Evolutionary conservation across 2,329 filamentous ascomycete genomes (phyloP), one percentile per base, ranked within the genome.

Genomic region (Harringtonia lauricola): DNA sequence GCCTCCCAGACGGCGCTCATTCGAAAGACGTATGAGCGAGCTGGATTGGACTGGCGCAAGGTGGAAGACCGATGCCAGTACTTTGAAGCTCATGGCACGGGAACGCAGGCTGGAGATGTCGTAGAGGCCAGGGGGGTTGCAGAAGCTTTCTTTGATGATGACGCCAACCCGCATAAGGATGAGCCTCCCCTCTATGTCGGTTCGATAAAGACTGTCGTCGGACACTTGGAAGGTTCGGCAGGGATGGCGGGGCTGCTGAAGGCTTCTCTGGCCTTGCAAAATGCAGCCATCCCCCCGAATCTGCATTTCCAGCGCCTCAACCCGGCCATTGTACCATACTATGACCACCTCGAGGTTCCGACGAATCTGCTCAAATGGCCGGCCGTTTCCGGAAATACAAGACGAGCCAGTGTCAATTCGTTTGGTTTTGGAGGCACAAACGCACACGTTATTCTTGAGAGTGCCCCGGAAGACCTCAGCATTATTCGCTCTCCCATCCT

Each of bases 341-440:
- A 26, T 10, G 6, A 6, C 24, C 24, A 26, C 10, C 24, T 26
- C 7, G 24, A 26, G 24, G 10, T 26, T 7, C 24, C 24, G 10
- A 26, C 10, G 43, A 39, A 44, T 14, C 14, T 49, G 3, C 28
- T 49, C 1, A 49, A 55, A 10, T 67, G 64, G 64, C 64, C 64
- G 0, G 31, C 45, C 0, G 52, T 57, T 2, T 51, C 55, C 1
- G 62, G 60, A 2, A 58, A 64, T 8, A 63, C 64, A 1, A 58
- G 56, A n/a, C 55, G 65, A 34, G 64, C 61, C 4, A 67, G 64
- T 33, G 59, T 68, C 22, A 67, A 67, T 49, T 66, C 63, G 0
- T 68, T 68, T 24, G 65, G 36, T 37, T 76, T 70, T 49, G 74
- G 74, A 3, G 74, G 74, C 36, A 72, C 71, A 4, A 76, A 76